Evolutionary conservation across 1,284 basidiomycete genomes (phyloP), one percentile per base, ranked within the genome.

Genomic region (Malassezia slooffiae): DNA sequence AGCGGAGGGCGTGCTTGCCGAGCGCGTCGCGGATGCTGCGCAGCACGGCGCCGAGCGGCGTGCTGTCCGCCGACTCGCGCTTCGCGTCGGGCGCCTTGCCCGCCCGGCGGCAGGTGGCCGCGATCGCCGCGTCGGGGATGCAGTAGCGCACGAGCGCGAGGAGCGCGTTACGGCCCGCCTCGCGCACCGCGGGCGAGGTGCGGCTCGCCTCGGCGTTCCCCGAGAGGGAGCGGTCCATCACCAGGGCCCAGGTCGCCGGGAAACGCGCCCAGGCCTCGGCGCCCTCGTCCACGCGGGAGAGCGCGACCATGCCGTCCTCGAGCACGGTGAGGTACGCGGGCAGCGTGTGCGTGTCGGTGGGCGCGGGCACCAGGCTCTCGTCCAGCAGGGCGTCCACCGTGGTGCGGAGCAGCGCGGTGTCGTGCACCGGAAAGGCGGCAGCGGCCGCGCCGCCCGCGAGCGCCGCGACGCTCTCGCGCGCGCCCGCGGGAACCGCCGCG

Each of bases 301-400:
- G 62, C 17, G 66, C 55, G 13, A 61, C 58, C 48, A 69, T 52
- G 34, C 60, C 59, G 31, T 57, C 43, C 36, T 63, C 60, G 16
- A 69, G 47, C 3, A 62, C 62, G 20, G 55, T 48, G 3, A 69
- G 50, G 46, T 67, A 69, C 28, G 66, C 45, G 4, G 64, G 60
- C 6, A 67, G 53, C 15, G 65, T 49, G 48, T 69, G 66, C 10
- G 56, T 54, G 30, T 69, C 64, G 11, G 52, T 49, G 22, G 47
- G 50, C 17, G 55, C 52, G 2, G 62, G 64, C 4, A 52, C 50
- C 19, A 60, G 43, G 9, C 52, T 45, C 11, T 50, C 47, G 19
- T 55, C 55, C 24, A 48, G 52, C 20, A 69, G 54, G 29, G 62
- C 58, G 4, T 55, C 48, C 21, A 69, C 33, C n/a, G 57, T 60